A percentile compares a stretch with the other conserved stretches of the same genome.
Conservation (phyloP, 2,329 filamentous ascomycete genomes). For the Epichloe sibirici region DNA sequence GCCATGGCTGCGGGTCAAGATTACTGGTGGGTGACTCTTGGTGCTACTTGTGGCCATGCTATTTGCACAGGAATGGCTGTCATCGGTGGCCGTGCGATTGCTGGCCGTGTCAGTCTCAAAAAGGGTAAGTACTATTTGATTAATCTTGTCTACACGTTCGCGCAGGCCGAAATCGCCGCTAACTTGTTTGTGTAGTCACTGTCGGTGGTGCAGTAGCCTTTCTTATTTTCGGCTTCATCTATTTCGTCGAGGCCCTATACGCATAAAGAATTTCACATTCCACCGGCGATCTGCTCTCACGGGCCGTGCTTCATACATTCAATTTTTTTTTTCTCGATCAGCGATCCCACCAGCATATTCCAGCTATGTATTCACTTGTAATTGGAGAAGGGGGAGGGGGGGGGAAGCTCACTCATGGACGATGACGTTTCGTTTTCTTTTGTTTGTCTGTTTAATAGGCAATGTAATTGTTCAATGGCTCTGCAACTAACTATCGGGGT, state of each 20-base stretch:
- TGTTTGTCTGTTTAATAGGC: neutral
- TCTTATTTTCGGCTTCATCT: conserved; percentile 82
- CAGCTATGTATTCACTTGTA: neutral
- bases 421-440: neutral
- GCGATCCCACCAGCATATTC: neutral
- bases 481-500: neutral
- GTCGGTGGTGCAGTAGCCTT: conserved; percentile 86
- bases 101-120: conserved; percentile 86
- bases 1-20: conserved; percentile 98
- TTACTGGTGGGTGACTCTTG: conserved; percentile 96
- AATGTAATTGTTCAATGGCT: neutral
- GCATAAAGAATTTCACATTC: conserved; percentile 18
- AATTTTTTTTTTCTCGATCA: neutral
- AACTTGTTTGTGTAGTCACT: conserved; percentile 50
- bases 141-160: neutral
- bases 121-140: conserved; percentile 57
- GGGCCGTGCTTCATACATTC: neutral
- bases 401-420: neutral
- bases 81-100: conserved; percentile 82
- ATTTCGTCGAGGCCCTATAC: conserved; percentile 69
- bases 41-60: conserved; percentile 74
- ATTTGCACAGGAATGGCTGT: conserved; percentile 88
- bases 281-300: neutral
- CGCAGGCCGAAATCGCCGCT: neutral
- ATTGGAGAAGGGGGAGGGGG: neutral